Conservation (phyloP, 176 grass and related monocot genomes). For the Carex myosuroides region DNA sequence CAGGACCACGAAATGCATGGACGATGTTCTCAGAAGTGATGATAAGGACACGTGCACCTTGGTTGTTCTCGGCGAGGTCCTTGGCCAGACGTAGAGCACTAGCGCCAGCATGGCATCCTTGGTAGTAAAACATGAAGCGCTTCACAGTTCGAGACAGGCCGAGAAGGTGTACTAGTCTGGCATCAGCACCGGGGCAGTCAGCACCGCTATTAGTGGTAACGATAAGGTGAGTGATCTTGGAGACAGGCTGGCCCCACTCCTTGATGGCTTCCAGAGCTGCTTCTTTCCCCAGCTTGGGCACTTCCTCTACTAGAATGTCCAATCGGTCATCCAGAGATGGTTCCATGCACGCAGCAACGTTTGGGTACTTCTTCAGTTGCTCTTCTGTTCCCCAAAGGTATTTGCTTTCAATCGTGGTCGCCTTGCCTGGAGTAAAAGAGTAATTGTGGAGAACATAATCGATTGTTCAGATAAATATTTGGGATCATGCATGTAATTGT, state of each 20-base stretch:
- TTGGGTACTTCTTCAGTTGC: not conserved
- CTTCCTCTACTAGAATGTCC: constrained; percentile 23
- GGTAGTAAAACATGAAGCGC: constrained; percentile 26
- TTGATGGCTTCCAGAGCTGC: constrained; percentile 37
- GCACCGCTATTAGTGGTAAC: constrained; percentile 47
- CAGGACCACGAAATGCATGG: constrained; percentile 33
- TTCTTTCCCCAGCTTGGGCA: constrained; percentile 14
- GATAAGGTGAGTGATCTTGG: constrained; percentile 45
- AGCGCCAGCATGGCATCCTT: constrained; percentile 12
- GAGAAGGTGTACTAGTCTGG: constrained; percentile 34
- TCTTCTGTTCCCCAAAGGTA: constrained; percentile 23
- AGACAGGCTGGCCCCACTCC: constrained; percentile 37
- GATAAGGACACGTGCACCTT: constrained; percentile 46
- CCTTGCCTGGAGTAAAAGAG: constrained; percentile 25
- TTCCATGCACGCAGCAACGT: not conserved
- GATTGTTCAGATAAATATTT: not conserved
- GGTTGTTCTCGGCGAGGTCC: constrained; percentile 62
- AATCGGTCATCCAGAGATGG: constrained; percentile 35
- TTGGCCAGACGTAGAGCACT: constrained; percentile 44
- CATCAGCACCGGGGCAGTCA: constrained; percentile 30
- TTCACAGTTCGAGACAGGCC: constrained; percentile 30
- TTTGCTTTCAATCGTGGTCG: constrained; percentile 30
- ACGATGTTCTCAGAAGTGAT: constrained; percentile 36
- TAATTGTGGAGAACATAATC: not conserved
- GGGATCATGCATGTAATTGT: not conserved